Evolutionary conservation across 805 yeast genomes (phyloP).

Genomic region (Tetrapisispora taiwanensis): DNA sequence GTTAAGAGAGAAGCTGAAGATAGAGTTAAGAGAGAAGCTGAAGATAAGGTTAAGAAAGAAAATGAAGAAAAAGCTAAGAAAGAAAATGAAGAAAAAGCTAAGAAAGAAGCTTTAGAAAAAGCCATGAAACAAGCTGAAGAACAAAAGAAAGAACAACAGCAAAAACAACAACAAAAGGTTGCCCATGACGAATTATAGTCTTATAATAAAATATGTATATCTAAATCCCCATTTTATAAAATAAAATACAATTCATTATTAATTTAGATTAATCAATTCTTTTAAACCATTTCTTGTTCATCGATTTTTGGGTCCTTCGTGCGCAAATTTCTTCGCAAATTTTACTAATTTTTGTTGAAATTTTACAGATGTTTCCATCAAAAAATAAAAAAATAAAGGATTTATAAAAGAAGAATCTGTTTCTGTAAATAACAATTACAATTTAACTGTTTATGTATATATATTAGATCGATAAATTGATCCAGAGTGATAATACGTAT

Average conservation of each 20-base stretch:
- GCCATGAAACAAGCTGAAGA: background rate
- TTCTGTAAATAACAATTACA: no score
- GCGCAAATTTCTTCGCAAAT: no score
- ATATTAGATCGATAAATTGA: no score
- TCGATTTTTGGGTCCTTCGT: no score
- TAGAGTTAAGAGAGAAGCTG: constrained; percentile 2
- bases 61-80: constrained; percentile 5
- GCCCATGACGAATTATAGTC: constrained; percentile 29
- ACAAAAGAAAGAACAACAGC: background rate
- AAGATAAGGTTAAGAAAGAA: constrained; percentile 5
- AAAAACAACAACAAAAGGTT: background rate
- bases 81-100: background rate
- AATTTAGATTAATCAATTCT: background rate
- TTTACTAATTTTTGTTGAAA: no score
- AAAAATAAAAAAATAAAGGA: no score
- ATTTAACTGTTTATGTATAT: no score
- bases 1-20: constrained; percentile 2
- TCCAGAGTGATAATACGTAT: no score
- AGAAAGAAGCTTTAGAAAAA: constrained; percentile 3
- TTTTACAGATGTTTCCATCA: no score
- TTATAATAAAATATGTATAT: background rate
- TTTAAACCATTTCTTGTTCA: no score
- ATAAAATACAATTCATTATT: background rate
- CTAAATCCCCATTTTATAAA: background rate
- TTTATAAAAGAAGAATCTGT: no score